Base-by-base conservation (phyloP, 306 rosid species). In the Cotoneaster glaucophyllus region DNA sequence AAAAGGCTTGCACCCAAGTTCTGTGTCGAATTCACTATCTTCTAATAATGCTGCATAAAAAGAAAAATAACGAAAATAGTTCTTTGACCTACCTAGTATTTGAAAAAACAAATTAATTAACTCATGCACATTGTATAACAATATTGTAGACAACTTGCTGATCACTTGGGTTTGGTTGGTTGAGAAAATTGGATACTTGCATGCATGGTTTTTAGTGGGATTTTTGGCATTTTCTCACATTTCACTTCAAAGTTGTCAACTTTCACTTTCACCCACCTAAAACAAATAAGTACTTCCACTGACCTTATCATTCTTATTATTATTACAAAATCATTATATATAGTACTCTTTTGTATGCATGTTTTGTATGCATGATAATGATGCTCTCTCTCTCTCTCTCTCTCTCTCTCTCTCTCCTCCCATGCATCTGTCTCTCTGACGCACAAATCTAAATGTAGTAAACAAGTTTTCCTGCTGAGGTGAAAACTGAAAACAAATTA, bases 191-290 rank as follows among this genome's bases (percentile, higher is more conserved):
- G 45, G 17, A 18, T 19, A 84, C 44, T 67, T 82, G 67, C 79
- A 87, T 82, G 90, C 90, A 81, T 89, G 90, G 87, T 86, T 91
- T 86, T 87, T 83, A 82, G 88, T 85, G 91, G 69, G 74, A 70
- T 82, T 89, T 78, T 89, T 89, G 97, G 91, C 90, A 81, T 84
- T 85, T 91, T 91, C 93, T 82, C 71, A 68, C 24, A 76, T 78
- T 80, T 78, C n/a, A 26, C 37, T 61, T 61, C 66, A 61, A 26
- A 61, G 19, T 26, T 8, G 65, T 73, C 84, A 53, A 73, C 77
- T 82, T 86, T 87, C 90, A 81, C 75, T 74, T 82, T 77, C 82
- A 43, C 79, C 80, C 78, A 58, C 82, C 79, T 68, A 74, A 74
- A 70, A 84, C 82, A 77, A 78, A 80, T 18, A 71, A 34, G 84